phyloP scores from a whole-genome alignment of 2,329 filamentous ascomycete species.

The Cucurbitaria berberidis region DNA sequence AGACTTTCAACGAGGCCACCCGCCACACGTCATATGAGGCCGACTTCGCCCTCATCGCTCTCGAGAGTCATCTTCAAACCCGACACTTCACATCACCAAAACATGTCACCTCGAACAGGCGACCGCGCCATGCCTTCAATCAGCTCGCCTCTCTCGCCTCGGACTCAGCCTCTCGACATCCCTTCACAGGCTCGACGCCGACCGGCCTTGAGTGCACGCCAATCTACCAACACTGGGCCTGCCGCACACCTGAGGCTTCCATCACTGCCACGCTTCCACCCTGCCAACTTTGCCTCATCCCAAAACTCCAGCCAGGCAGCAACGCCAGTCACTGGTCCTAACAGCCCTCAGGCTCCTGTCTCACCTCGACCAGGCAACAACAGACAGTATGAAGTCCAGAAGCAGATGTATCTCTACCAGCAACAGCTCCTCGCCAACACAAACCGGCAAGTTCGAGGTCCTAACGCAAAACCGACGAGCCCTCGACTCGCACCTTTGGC shows the following conservation, averaged over 20 bases:
- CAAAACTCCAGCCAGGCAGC: slow-evolving; percentile 45
- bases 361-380: slow-evolving; percentile 51
- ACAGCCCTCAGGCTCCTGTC: slow-evolving; percentile 51
- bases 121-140: slow-evolving; percentile 41
- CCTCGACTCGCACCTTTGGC: slow-evolving; percentile 57
- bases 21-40: slow-evolving; percentile 37
- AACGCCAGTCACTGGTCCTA: slow-evolving; percentile 47
- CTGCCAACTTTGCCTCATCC: slow-evolving; percentile 57
- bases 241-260: slow-evolving; percentile 53
- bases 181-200: slow-evolving; percentile 45
- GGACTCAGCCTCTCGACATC: slow-evolving; percentile 45
- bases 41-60: slow-evolving; percentile 28
- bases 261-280: slow-evolving; percentile 60
- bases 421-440: slow-evolving; percentile 51
- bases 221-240: slow-evolving; percentile 43
- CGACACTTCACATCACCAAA: slow-evolving; percentile 19
- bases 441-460: slow-evolving; percentile 29
- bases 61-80: slow-evolving; percentile 27
- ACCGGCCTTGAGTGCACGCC: slow-evolving; percentile 39
- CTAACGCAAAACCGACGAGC: slow-evolving; percentile 50
- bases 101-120: slow-evolving; percentile 35
- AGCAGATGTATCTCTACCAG: slow-evolving; percentile 57
- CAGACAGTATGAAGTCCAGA: slow-evolving; percentile 57
- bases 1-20: slow-evolving; percentile 22
- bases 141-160: slow-evolving; percentile 44